A percentile compares a stretch with the other conserved stretches of the same genome.
Evolutionary conservation across 2,329 filamentous ascomycete genomes (phyloP).

Genomic region (Rhynchosporium graminicola): DNA sequence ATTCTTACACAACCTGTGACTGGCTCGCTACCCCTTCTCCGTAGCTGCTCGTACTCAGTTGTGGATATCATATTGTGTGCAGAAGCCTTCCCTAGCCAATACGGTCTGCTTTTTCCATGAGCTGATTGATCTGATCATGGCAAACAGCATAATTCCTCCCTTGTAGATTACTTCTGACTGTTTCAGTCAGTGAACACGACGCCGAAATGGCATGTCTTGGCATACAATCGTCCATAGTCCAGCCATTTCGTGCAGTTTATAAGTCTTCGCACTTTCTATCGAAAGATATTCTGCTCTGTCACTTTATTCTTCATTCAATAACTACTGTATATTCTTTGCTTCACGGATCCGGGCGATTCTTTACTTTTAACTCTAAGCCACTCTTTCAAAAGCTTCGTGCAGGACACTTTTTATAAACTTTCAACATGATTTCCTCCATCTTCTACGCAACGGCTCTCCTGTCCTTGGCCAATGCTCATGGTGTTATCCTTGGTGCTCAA

Average conservation of each 20-base stretch:
- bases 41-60: conserved; percentile 9
- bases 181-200: conserved; percentile 19
- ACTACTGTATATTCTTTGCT: conserved; percentile 26
- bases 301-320: conserved; percentile 26
- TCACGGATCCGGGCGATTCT: conserved; percentile 34
- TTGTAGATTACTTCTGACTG: conserved; percentile 20
- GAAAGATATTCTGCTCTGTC: conserved; percentile 25
- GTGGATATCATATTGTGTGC: conserved; percentile 3
- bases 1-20: conserved; percentile 13
- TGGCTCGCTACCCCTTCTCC: conserved; percentile 1
- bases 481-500: conserved; percentile 50
- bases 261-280: conserved; percentile 18
- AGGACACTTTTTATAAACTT: conserved; percentile 34
- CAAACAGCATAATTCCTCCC: conserved; percentile 7
- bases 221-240: conserved; percentile 14
- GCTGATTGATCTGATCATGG: conserved; percentile 12
- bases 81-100: conserved; percentile 5
- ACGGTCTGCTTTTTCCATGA: conserved; percentile 15
- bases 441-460: conserved; percentile 39
- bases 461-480: conserved; percentile 46
- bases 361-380: conserved; percentile 36
- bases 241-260: conserved; percentile 15
- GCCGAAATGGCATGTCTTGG: conserved; percentile 15
- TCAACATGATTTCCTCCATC: conserved; percentile 44
- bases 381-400: conserved; percentile 39